phyloP scores from a whole-genome alignment of 2,329 filamentous ascomycete species.

The Fusarium pseudograminearum region DNA sequence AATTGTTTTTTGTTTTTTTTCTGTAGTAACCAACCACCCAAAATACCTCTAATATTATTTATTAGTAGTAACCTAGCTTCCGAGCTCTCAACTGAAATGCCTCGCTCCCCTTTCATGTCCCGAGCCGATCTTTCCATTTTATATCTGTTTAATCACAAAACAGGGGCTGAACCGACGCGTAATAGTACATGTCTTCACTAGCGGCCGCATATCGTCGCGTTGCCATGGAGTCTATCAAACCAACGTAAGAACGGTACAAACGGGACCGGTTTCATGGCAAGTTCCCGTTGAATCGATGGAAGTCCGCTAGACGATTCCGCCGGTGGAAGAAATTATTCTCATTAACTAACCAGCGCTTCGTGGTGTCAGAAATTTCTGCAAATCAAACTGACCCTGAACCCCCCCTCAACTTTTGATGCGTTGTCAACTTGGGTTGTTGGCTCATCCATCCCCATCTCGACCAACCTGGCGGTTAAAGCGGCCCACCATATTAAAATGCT shows the following conservation, averaged over 20 bases:
- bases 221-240: conserved; percentile 14
- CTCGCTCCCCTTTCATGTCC: conserved; percentile 12
- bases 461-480: conserved; percentile 24
- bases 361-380: not conserved
- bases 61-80: conserved; percentile 5
- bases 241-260: conserved; percentile 15
- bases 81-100: conserved; percentile 17
- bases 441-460: not conserved
- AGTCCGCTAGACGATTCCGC: conserved; percentile 14
- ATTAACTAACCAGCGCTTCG: not conserved
- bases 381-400: not conserved
- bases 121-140: conserved; percentile 24
- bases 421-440: conserved; percentile 9
- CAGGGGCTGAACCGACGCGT: conserved; percentile 33
- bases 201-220: conserved; percentile 21
- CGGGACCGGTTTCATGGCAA: conserved; percentile 23
- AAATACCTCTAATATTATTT: not conserved
- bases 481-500: conserved; percentile 25
- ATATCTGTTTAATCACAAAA: conserved; percentile 14
- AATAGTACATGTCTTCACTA: conserved; percentile 11
- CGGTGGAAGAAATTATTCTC: not conserved
- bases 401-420: conserved; percentile 9
- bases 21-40: conserved; percentile 24
- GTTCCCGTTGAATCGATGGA: conserved; percentile 11
- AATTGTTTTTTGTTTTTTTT: not conserved